Conservation (phyloP, 1,139 yeast genomes). For the Eremothecium gossypii region DNA sequence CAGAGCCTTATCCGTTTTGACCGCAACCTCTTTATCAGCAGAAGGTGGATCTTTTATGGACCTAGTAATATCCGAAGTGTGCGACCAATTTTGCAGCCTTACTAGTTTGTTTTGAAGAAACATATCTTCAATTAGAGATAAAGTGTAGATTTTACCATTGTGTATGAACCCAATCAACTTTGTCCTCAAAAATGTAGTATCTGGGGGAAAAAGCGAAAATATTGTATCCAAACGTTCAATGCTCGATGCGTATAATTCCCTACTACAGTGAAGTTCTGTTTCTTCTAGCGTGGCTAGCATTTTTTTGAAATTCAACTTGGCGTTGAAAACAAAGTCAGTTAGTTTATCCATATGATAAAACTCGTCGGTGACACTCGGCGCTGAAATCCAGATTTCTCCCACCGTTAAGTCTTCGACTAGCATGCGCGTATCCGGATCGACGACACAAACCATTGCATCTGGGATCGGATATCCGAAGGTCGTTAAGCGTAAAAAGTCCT, state of each 20-base stretch:
- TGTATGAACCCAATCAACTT: conserved; percentile 83
- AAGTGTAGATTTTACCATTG: conserved; percentile 77
- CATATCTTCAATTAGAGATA: conserved; percentile 88
- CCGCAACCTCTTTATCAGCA: neutral
- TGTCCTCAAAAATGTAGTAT: conserved; percentile 61
- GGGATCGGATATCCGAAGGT: conserved; percentile 93
- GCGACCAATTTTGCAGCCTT: conserved; percentile 34
- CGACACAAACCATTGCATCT: conserved; percentile 87
- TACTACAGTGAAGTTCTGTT: neutral
- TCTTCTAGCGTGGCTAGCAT: conserved; percentile 19
- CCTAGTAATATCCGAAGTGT: conserved; percentile 25
- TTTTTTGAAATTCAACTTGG: conserved; percentile 24
- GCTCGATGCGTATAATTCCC: neutral
- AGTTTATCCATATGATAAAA: conserved; percentile 29
- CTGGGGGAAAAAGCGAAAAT: conserved; percentile 22
- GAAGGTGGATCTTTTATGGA: conserved; percentile 4
- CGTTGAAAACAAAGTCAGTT: conserved; percentile 30
- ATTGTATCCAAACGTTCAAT: conserved; percentile 24
- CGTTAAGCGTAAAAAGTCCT: conserved; percentile 57
- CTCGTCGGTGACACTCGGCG: conserved; percentile 26
- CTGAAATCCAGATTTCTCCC: conserved; percentile 89
- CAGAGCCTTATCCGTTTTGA: neutral
- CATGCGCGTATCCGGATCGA: conserved; percentile 70
- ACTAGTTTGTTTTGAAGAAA: conserved; percentile 59
- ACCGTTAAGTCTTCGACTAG: conserved; percentile 90